Evolutionary conservation across 2,329 filamentous ascomycete genomes (phyloP), one percentile per base, ranked within the genome.

Genomic region (Pseudocercospora musae): DNA sequence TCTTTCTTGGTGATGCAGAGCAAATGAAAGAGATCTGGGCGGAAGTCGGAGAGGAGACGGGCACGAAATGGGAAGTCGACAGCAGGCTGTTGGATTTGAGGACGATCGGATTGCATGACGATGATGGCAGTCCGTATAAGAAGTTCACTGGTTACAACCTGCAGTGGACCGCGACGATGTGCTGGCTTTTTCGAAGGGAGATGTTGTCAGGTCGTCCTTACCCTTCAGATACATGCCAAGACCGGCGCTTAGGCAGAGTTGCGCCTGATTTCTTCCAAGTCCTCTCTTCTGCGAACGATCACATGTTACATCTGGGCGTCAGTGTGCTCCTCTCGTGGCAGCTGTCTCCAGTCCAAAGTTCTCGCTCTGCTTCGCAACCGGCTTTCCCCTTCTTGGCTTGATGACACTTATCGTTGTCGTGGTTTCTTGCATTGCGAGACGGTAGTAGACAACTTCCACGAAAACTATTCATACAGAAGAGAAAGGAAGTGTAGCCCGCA

Each of bases 321-420:
- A 13, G 11, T 15, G 15, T 33, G 31, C 31, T 33, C 15, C 31
- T 4, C 27, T 29, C 27, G 8, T 29, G 27, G 8, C 27, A 29
- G 27, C 27, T 29, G n/a, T n/a, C n/a, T n/a, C n/a, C n/a, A n/a
- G n/a, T n/a, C n/a, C n/a, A n/a, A n/a, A n/a, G n/a, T n/a, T n/a
- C n/a, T n/a, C n/a, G 48, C 70, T 75, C 56, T 77, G 74, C 66
- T 77, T 77, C 52, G 42, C 67, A 0, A 67, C 75, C 2, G 74
- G 73, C 0, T 57, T 77, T 8, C 76, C 76, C 15, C 37, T 40
- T 0, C 66, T 76, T 46, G 76, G 73, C 1, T 15, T 69, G 7
- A 25, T 74, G 2, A 67, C 70, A 0, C 62, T 77, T 59, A 60
- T 69, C 1, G 57, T 71, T 31, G 70, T 71, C 3, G 67, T 37